Conservation (phyloP, 2,329 filamentous ascomycete species). For the Aspergillus pseudotamarii region DNA sequence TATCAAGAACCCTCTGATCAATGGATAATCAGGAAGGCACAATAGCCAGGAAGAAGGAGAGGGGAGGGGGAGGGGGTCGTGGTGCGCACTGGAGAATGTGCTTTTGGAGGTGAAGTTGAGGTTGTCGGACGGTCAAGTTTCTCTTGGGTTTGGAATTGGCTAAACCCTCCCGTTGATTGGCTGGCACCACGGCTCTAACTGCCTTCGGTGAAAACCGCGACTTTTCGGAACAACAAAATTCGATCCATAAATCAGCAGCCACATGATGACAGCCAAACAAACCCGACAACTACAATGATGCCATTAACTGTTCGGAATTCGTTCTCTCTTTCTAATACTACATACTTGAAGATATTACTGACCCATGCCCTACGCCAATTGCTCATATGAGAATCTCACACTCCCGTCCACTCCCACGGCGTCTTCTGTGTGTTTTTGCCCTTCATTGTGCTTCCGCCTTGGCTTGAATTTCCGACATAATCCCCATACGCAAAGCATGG, state of each 20-base stretch:
- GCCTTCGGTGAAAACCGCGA: constrained; percentile 43
- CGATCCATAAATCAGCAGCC: constrained; percentile 8
- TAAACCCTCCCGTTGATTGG: constrained; percentile 44
- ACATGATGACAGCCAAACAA: not conserved
- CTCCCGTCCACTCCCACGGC: not conserved
- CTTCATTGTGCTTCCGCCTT: constrained; percentile 19
- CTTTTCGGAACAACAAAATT: constrained; percentile 35
- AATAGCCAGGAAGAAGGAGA: constrained; percentile 34
- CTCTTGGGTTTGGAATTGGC: constrained; percentile 38
- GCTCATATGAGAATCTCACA: not conserved
- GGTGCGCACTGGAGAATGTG: constrained; percentile 36
- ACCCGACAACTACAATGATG: not conserved
- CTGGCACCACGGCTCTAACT: constrained; percentile 26
- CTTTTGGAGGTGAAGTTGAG: constrained; percentile 39
- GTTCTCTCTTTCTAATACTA: not conserved
- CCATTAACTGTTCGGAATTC: constrained; percentile 1
- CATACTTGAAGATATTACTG: not conserved
- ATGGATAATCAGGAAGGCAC: constrained; percentile 34
- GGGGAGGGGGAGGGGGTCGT: constrained; percentile 30
- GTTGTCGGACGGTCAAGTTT: constrained; percentile 41
- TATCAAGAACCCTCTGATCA: constrained; percentile 41
- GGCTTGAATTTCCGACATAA: constrained; percentile 36
- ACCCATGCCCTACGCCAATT: not conserved
- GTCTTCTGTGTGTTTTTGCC: constrained; percentile 1
- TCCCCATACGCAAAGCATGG: constrained; percentile 38